Conservation (phyloP, 768 basidiomycete genomes). For the Lentinus tigrinus region DNA sequence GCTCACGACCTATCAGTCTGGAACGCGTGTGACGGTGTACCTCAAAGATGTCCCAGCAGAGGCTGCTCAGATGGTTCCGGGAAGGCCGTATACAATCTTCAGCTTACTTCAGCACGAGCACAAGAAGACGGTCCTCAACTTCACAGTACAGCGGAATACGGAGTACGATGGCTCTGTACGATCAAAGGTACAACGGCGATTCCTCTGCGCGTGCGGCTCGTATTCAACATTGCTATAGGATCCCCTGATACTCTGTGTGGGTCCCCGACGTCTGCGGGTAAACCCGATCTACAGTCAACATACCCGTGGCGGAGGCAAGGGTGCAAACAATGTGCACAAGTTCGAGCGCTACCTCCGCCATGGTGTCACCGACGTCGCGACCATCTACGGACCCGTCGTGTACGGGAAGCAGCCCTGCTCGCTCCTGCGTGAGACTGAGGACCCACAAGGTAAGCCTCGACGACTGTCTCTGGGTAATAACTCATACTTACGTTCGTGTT, state of each 20-base stretch:
- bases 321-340: conserved; percentile 96
- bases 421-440: conserved; percentile 67
- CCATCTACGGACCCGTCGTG: conserved; percentile 82
- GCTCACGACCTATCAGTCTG: conserved; percentile 50
- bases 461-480: not conserved
- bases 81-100: conserved; percentile 64
- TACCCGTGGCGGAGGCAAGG: conserved; percentile 84
- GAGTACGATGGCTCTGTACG: conserved; percentile 87
- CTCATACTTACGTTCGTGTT: not conserved
- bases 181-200: conserved; percentile 65
- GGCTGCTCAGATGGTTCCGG: conserved; percentile 36
- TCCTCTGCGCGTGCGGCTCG: not conserved
- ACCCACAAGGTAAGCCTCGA: conserved; percentile 55
- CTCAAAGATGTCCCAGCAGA: conserved; percentile 74
- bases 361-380: conserved; percentile 79
- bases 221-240: conserved; percentile 50
- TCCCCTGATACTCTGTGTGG: conserved; percentile 83
- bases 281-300: conserved; percentile 94
- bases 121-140: conserved; percentile 90
- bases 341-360: conserved; percentile 89
- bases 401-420: conserved; percentile 86
- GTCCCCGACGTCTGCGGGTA: conserved; percentile 79
- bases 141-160: conserved; percentile 91
- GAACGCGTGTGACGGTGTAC: conserved; percentile 74
- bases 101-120: conserved; percentile 93